A percentile compares a stretch with the other conserved stretches of the same genome.
Conservation (phyloP, 1,284 basidiomycete genomes). For the Leucoagaricus sp. region DNA sequence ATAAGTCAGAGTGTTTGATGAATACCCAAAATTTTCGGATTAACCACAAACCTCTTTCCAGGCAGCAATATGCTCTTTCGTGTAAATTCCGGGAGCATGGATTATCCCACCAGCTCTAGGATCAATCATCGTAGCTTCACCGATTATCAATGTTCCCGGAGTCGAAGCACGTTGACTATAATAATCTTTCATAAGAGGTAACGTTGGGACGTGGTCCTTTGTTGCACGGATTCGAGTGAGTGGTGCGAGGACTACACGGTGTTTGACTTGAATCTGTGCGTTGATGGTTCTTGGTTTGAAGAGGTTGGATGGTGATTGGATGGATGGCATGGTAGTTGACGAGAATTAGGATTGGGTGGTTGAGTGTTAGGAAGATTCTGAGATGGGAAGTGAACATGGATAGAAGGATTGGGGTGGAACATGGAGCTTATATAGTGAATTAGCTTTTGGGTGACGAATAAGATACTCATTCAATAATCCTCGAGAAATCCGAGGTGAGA, state of each 20-base stretch:
- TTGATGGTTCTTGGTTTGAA: too few species aligned
- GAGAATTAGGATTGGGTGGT: too few species aligned
- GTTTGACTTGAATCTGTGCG: conserved; percentile 21
- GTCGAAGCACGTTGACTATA: conserved; percentile 38
- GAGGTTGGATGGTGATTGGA: too few species aligned
- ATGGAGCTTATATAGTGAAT: too few species aligned
- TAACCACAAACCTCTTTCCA: conserved; percentile 39
- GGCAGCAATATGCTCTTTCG: conserved; percentile 35
- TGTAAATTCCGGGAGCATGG: conserved; percentile 41
- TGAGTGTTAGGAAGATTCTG: too few species aligned
- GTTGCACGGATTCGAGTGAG: conserved; percentile 23
- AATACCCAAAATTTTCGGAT: too few species aligned
- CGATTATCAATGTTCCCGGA: conserved; percentile 41
- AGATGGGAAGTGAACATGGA: too few species aligned
- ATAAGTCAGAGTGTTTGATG: background rate
- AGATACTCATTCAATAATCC: too few species aligned
- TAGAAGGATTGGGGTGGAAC: too few species aligned
- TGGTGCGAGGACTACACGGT: conserved; percentile 29
- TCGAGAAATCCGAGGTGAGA: too few species aligned
- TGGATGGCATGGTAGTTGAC: too few species aligned
- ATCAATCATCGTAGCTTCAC: conserved; percentile 41
- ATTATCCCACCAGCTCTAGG: conserved; percentile 29
- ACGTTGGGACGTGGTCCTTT: conserved; percentile 27
- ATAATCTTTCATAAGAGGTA: conserved; percentile 40
- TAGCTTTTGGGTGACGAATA: too few species aligned